Evolutionary conservation across 257 asterid genomes (phyloP).

Genomic region (Nyctanthes arbortristis): DNA sequence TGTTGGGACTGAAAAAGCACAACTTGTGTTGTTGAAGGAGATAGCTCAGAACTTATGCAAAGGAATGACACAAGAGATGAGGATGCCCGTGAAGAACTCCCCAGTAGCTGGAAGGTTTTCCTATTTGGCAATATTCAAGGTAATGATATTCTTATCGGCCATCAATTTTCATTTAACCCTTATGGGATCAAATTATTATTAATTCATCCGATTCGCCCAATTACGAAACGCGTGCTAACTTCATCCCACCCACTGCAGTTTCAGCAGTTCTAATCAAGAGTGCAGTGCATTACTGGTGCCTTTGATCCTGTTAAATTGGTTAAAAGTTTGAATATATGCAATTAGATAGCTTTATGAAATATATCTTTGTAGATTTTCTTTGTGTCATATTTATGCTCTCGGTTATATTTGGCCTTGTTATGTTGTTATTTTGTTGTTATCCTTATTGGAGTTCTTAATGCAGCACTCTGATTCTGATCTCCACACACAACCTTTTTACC

Average conservation of each 20-base stretch:
- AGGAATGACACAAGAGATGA: constrained; percentile 65
- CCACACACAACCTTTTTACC: background rate
- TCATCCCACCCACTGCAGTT: constrained; percentile 9
- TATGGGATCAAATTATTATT: constrained; percentile 7
- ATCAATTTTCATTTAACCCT: constrained; percentile 13
- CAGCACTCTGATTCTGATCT: background rate
- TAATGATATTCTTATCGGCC: constrained; percentile 25
- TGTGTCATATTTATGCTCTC: background rate
- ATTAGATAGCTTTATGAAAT: background rate
- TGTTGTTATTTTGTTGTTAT: background rate
- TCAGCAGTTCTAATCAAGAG: background rate
- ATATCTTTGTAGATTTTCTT: background rate
- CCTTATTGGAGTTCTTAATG: constrained; percentile 9
- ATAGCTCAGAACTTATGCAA: constrained; percentile 87
- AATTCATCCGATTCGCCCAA: background rate
- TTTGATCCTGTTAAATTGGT: constrained; percentile 3
- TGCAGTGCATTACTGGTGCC: constrained; percentile 3
- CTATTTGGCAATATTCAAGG: constrained; percentile 72
- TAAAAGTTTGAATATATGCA: constrained; percentile 1
- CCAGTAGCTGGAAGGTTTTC: constrained; percentile 45
- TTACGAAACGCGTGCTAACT: constrained; percentile 1
- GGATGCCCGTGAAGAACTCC: constrained; percentile 52
- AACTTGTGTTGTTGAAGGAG: constrained; percentile 78
- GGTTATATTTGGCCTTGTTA: background rate
- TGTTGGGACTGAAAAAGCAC: constrained; percentile 88